A percentile compares a stretch with the other conserved stretches of the same genome.
These are phyloP conservation scores for Lactifluus piperatus DNA, from an alignment of 768 basidiomycete genomes.

Conservation along the genomic window DNA sequence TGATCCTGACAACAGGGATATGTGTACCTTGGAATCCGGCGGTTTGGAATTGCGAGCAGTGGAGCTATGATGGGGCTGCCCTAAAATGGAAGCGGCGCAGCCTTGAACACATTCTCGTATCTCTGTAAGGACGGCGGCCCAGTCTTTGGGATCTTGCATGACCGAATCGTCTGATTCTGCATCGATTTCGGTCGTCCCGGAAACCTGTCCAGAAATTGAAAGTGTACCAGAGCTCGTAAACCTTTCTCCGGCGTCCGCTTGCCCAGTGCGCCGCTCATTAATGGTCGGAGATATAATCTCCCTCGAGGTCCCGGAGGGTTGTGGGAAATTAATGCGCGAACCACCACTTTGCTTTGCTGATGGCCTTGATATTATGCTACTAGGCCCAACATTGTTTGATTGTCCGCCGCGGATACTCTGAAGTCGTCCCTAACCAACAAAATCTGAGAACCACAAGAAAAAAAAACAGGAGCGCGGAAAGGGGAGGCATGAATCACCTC, in stretches of 20 bases:
- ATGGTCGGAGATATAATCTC: not conserved
- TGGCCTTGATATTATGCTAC: not conserved
- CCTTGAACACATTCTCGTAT: slow-evolving; percentile 11
- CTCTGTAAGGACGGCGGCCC: slow-evolving; percentile 4
- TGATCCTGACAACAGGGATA: not conserved
- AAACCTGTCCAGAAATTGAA: not conserved
- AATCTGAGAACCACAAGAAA: not conserved
- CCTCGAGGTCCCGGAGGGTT: not conserved
- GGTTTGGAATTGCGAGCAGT: not conserved
- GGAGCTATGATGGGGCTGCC: not conserved
- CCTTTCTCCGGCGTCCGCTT: not conserved
- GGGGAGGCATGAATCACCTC: not conserved
- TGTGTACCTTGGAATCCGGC: slow-evolving; percentile 4
- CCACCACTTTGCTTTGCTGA: not conserved
- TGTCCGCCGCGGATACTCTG: not conserved
- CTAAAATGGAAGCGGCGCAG: slow-evolving; percentile 3
- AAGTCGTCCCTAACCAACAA: not conserved
- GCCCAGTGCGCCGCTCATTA: not conserved
- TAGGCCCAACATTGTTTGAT: not conserved
- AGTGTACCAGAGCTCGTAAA: not conserved
- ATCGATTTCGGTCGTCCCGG: not conserved
- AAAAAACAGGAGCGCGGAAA: no score
- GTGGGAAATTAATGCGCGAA: not conserved
- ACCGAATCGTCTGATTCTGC: slow-evolving; percentile 5
- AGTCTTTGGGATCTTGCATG: slow-evolving; percentile 3